A percentile compares a stretch with the other conserved stretches of the same genome.
phyloP scores from a whole-genome alignment of 1,139 yeast genomes.

The Kurtzmaniella quercitrusa region DNA sequence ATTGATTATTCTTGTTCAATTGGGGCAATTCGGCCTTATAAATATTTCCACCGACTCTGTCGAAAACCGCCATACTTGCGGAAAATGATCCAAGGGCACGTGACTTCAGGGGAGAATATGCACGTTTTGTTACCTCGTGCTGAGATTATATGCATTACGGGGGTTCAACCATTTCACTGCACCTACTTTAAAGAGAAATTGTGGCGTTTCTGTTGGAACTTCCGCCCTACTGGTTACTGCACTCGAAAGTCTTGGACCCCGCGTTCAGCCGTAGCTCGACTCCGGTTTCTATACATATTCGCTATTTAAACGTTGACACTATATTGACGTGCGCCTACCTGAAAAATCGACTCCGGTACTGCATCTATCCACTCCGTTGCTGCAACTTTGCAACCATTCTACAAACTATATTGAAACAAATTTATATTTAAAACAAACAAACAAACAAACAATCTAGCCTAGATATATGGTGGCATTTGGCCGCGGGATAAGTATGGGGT shows the following conservation, averaged over 20 bases:
- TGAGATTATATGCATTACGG: neutral
- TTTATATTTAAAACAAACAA: neutral
- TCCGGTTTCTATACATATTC: too few species aligned
- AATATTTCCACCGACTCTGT: neutral
- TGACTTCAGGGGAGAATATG: slow-evolving; percentile 4
- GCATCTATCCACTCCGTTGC: neutral
- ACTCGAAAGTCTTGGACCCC: too few species aligned
- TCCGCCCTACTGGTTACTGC: too few species aligned
- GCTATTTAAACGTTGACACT: too few species aligned
- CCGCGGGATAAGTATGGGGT: neutral
- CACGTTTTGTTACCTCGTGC: neutral
- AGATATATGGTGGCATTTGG: neutral
- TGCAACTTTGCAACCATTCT: neutral
- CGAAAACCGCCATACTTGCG: slow-evolving; percentile 5
- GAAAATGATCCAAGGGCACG: slow-evolving; percentile 9
- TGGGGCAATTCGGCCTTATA: neutral
- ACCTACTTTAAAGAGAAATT: neutral
- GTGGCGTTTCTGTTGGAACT: too few species aligned
- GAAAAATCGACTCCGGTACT: neutral
- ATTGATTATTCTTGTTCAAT: neutral
- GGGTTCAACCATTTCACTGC: too few species aligned
- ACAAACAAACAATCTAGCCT: neutral
- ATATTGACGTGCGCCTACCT: too few species aligned
- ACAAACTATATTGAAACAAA: neutral
- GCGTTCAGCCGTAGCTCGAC: too few species aligned